Evolutionary conservation across 1,284 basidiomycete genomes (phyloP).

Genomic region (Leccinum subfulvum): DNA sequence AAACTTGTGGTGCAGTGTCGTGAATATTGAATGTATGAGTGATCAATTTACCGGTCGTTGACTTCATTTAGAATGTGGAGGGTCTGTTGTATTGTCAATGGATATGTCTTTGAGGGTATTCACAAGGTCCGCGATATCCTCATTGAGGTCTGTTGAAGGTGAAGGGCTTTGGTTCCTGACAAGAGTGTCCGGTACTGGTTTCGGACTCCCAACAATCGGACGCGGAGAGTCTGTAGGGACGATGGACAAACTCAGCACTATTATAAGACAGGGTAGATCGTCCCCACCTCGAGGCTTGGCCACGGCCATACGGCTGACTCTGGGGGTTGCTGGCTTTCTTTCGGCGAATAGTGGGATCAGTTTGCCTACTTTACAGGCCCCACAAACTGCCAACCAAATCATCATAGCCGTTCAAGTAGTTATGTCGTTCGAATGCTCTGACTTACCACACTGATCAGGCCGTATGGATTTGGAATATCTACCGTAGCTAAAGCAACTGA

Average conservation of each 20-base stretch:
- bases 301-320: slow-evolving; percentile 47
- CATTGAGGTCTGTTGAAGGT: slow-evolving; percentile 1
- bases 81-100: slow-evolving; percentile 6
- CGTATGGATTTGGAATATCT: slow-evolving; percentile 76
- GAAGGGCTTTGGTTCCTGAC: background rate
- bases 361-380: slow-evolving; percentile 51
- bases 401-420: background rate
- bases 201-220: slow-evolving; percentile 2
- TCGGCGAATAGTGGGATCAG: slow-evolving; percentile 54
- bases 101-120: slow-evolving; percentile 12
- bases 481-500: slow-evolving; percentile 55
- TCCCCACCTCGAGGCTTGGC: slow-evolving; percentile 45
- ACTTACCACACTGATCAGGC: slow-evolving; percentile 61
- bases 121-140: slow-evolving; percentile 10
- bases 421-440: background rate
- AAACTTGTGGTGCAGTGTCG: background rate
- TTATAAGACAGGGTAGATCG: background rate
- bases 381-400: slow-evolving; percentile 39
- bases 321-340: slow-evolving; percentile 39
- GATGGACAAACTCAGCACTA: background rate
- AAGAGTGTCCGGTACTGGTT: background rate
- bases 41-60: background rate
- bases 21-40: background rate
- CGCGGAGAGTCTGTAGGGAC: slow-evolving; percentile 20
- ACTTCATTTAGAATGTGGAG: background rate